Percentiles rank a stretch among this genome's conserved stretches.
These are phyloP conservation scores for Paramecium biaurelia DNA, from an alignment of 73 alveolate genomes.

Conservation along the genomic window DNA sequence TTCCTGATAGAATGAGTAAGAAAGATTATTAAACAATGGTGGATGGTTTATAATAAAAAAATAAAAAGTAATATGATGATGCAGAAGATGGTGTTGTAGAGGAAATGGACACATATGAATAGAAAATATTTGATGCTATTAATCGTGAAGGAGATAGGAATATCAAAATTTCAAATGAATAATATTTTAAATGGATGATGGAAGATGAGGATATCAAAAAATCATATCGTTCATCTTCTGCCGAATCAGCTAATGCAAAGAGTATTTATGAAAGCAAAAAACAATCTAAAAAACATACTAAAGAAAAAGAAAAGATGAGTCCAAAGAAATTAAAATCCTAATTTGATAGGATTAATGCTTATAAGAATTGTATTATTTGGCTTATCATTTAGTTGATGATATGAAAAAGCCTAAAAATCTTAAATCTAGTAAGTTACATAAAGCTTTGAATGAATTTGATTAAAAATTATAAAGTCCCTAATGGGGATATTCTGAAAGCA, in stretches of 20 bases:
- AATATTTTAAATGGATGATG: background rate
- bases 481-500: background rate
- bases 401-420: background rate
- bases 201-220: conserved; percentile 33
- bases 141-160: background rate
- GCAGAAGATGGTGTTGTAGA: background rate
- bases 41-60: background rate
- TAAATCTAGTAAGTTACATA: conserved; percentile 15
- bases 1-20: background rate
- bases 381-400: background rate
- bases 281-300: background rate
- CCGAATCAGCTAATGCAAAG: background rate
- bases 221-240: background rate
- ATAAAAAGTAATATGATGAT: conserved; percentile 3
- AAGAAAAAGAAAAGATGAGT: background rate
- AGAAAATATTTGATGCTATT: background rate
- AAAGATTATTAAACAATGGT: background rate
- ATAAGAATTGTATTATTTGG: background rate
- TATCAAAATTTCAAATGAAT: conserved; percentile 5
- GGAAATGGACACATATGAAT: background rate
- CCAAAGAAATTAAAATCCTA: background rate
- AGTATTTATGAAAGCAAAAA: background rate
- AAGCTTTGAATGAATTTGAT: conserved; percentile 41
- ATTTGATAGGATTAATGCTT: conserved; percentile 41
- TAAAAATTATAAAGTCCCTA: background rate